These are phyloP conservation scores for Pseudodiploospora longispora DNA, from an alignment of 2,329 filamentous ascomycete species.

Conservation along the genomic window DNA sequence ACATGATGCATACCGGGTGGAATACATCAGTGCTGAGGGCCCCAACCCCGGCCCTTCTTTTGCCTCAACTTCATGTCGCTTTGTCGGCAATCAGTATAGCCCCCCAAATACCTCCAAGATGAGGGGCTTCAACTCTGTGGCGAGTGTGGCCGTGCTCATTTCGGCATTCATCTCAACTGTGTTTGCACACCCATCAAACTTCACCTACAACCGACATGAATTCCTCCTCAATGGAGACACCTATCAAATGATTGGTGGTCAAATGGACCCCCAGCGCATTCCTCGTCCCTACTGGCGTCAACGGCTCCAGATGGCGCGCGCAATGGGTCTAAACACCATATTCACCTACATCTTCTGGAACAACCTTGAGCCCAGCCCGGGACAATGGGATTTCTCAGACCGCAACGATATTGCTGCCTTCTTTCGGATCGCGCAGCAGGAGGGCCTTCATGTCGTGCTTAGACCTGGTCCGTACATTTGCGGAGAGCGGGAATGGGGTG, in stretches of 20 bases:
- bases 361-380: conserved; percentile 33
- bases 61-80: too few species aligned
- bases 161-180: too few species aligned
- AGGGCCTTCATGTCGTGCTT: conserved; percentile 34
- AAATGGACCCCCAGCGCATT: conserved; percentile 43
- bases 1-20: too few species aligned
- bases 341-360: conserved; percentile 46
- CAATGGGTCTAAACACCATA: conserved; percentile 70
- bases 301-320: conserved; percentile 67
- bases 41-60: too few species aligned
- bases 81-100: too few species aligned
- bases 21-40: too few species aligned
- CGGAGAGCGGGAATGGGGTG: conserved; percentile 41
- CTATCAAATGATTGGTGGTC: conserved; percentile 34
- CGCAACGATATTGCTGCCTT: conserved; percentile 37
- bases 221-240: conserved; percentile 7
- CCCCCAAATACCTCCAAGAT: too few species aligned
- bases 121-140: too few species aligned
- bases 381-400: conserved; percentile 27
- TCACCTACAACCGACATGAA: background rate
- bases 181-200: background rate
- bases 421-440: conserved; percentile 35
- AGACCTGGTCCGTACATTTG: conserved; percentile 41
- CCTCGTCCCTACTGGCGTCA: conserved; percentile 39
- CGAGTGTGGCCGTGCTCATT: too few species aligned